Conservation (phyloP, 306 rosid genomes). For the Castanopsis chinensis region DNA sequence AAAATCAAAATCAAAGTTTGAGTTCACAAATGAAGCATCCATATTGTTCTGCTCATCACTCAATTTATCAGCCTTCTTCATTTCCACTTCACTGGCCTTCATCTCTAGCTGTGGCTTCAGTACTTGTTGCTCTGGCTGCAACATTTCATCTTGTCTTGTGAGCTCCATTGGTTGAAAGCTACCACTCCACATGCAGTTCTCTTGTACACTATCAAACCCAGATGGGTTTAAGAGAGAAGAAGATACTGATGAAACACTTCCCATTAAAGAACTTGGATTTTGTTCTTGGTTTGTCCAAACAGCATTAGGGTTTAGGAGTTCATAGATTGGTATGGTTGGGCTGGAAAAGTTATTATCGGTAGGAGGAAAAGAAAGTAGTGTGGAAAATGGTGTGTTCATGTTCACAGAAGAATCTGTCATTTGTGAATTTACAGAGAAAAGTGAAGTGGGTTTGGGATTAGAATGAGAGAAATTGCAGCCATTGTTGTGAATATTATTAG, state of each 20-base stretch:
- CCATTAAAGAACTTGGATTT: neutral
- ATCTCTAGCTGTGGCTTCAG: neutral
- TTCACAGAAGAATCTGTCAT: neutral
- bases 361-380: neutral
- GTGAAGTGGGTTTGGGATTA: neutral
- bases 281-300: conserved; percentile 19
- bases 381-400: conserved; percentile 2
- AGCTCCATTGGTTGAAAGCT: neutral
- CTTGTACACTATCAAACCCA: conserved; percentile 6
- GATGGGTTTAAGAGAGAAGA: conserved; percentile 16
- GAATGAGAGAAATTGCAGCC: conserved; percentile 3
- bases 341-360: neutral
- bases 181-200: conserved; percentile 4
- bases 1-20: conserved; percentile 29
- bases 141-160: neutral
- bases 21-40: conserved; percentile 23
- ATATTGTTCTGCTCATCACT: neutral
- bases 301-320: conserved; percentile 11
- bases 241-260: neutral
- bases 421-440: neutral
- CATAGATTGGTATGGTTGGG: conserved; percentile 4
- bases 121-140: conserved; percentile 6
- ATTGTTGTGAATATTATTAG: neutral
- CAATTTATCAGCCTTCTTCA: neutral
- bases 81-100: conserved; percentile 3